phyloP scores from a whole-genome alignment of 495 filamentous ascomycete genomes.

The Staphylotrichum tortipilum region DNA sequence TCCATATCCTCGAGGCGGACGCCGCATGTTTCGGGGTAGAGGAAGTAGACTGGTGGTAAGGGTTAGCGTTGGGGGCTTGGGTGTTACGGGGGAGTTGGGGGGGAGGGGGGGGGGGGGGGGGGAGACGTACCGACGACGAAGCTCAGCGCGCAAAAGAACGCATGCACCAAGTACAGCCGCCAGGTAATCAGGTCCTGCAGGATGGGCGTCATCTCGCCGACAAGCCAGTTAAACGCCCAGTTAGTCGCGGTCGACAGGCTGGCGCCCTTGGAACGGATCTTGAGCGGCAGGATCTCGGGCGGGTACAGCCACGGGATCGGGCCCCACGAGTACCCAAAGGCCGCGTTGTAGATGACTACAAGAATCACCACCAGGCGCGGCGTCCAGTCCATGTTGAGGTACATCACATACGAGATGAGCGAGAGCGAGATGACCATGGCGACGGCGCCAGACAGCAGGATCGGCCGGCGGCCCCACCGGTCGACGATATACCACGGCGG shows the following conservation, averaged over 20 bases:
- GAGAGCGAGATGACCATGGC: slow-evolving; percentile 90
- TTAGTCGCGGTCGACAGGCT: slow-evolving; percentile 94
- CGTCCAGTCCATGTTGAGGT: slow-evolving; percentile 68
- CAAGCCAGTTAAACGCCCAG: slow-evolving; percentile 98
- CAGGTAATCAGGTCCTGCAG: slow-evolving; percentile 84
- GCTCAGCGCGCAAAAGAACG: slow-evolving; percentile 93
- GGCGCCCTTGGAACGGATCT: slow-evolving; percentile 94
- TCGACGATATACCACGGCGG: slow-evolving; percentile 98
- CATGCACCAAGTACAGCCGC: slow-evolving; percentile 89
- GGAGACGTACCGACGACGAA: slow-evolving; percentile 82
- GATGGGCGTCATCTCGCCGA: slow-evolving; percentile 88
- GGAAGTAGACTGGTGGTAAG: slow-evolving; percentile 71
- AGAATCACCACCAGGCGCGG: slow-evolving; percentile 80
- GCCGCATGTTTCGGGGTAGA: slow-evolving; percentile 94
- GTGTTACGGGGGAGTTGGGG: too few species aligned
- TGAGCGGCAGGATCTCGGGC: slow-evolving; percentile 91
- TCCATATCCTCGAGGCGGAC: slow-evolving; percentile 97
- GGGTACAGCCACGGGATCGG: slow-evolving; percentile 98
- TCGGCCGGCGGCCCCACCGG: slow-evolving; percentile 79
- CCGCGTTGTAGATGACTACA: slow-evolving; percentile 97
- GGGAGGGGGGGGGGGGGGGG: neutral
- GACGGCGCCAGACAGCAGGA: slow-evolving; percentile 83
- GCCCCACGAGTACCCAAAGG: slow-evolving; percentile 98
- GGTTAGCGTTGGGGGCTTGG: slow-evolving; percentile 15
- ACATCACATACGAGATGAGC: slow-evolving; percentile 90